Conservation (phyloP, 2,329 filamentous ascomycete genomes). For the Conoideocrella luteorostrata region DNA sequence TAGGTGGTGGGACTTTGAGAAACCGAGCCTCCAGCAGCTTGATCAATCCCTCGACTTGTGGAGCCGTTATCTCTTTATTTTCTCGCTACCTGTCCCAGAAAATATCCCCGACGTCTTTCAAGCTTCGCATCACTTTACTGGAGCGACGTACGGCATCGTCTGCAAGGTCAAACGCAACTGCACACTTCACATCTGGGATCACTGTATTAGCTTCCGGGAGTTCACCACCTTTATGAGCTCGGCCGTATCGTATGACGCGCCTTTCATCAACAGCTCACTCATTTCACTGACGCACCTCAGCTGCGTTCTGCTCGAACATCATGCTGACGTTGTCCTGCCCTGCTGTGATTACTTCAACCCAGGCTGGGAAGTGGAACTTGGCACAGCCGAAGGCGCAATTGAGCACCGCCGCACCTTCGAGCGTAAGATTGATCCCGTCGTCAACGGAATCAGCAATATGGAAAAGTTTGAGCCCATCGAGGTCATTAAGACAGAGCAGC, state of each 20-base stretch:
- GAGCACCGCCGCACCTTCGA: background rate
- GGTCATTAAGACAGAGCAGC: background rate
- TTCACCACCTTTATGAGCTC: slow-evolving; percentile 1
- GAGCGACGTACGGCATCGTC: slow-evolving; percentile 1
- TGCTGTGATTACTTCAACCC: slow-evolving; percentile 1
- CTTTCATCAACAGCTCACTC: slow-evolving; percentile 1
- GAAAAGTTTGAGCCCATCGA: slow-evolving; percentile 1
- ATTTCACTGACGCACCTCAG: slow-evolving; percentile 1
- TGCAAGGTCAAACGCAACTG: slow-evolving; percentile 1
- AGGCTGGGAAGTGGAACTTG: background rate
- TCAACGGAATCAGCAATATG: slow-evolving; percentile 1
- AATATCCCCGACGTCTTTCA: background rate
- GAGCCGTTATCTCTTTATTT: background rate
- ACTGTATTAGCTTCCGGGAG: background rate
- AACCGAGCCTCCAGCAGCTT: background rate
- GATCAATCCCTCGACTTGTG: background rate
- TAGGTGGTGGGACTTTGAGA: slow-evolving; percentile 1
- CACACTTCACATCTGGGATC: background rate
- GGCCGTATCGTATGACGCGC: background rate
- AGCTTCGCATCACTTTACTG: background rate
- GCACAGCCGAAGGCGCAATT: background rate
- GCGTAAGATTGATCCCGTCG: background rate
- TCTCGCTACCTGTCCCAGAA: background rate
- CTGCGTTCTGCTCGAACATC: background rate
- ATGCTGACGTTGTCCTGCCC: background rate